Evolutionary conservation across 345 rosid genomes (phyloP).

Genomic region (Eucalyptus dawsonii): DNA sequence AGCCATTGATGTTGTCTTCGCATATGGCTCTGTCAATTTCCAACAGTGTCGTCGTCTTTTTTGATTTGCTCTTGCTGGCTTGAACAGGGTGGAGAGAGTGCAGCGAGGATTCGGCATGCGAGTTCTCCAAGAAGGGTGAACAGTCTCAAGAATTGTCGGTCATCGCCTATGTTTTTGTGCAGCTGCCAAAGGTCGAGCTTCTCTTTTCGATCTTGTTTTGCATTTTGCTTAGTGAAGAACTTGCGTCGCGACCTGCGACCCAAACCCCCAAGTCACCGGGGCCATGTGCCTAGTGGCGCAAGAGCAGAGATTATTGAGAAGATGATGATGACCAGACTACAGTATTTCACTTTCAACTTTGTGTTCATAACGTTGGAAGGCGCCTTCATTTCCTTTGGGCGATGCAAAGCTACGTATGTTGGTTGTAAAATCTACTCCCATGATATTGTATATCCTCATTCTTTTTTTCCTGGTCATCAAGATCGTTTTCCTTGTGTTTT

Average conservation of each 20-base stretch:
- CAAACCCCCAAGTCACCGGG: not conserved
- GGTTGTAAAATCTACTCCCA: not conserved
- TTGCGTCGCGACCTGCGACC: not conserved
- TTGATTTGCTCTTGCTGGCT: not conserved
- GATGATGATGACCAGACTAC: not conserved
- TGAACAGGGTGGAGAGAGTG: conserved; percentile 46
- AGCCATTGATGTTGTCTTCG: not conserved
- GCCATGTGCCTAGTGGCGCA: not conserved
- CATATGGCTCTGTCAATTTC: not conserved
- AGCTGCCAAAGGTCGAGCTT: not conserved
- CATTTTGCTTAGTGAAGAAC: not conserved
- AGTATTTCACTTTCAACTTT: not conserved
- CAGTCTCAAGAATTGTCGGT: not conserved
- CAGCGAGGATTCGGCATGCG: conserved; percentile 76
- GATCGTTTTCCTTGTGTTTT: not conserved
- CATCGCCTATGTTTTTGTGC: not conserved
- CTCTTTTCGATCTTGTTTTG: not conserved
- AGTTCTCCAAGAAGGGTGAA: conserved; percentile 14
- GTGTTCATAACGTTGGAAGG: not conserved
- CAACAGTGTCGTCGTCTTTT: not conserved
- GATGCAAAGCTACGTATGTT: not conserved
- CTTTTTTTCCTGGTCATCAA: not conserved
- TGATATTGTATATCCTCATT: not conserved
- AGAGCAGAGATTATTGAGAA: not conserved
- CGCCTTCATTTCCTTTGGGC: not conserved